These are phyloP conservation scores for Stagonosporopsis cucurbitacearum DNA, from an alignment of 2,329 filamentous ascomycete genomes.

Conservation along the genomic window DNA sequence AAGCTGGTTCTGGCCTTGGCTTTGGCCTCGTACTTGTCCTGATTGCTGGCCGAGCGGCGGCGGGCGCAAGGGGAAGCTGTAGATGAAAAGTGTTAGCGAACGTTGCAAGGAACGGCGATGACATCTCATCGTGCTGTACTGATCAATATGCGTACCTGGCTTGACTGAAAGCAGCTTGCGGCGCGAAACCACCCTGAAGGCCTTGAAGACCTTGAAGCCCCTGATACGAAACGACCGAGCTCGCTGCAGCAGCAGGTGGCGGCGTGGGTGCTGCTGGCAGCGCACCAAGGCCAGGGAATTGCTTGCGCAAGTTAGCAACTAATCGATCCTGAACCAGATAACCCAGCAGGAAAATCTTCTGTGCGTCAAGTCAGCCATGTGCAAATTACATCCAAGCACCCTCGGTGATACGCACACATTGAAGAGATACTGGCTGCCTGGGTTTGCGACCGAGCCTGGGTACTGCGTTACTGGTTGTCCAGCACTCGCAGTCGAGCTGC, in stretches of 20 bases:
- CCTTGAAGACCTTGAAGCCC: conserved; percentile 18
- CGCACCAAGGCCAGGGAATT: conserved; percentile 28
- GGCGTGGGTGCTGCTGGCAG: conserved; percentile 39
- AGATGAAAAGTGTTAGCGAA: neutral
- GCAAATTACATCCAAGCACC: neutral
- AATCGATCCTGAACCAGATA: neutral
- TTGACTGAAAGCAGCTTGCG: conserved; percentile 19
- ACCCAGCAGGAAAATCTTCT: conserved; percentile 15
- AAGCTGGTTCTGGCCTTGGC: neutral
- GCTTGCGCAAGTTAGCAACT: conserved; percentile 24
- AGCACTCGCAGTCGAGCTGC: conserved; percentile 13
- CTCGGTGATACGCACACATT: conserved; percentile 33
- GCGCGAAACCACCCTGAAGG: conserved; percentile 20
- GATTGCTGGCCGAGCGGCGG: conserved; percentile 26
- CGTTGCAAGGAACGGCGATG: neutral
- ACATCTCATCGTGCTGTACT: neutral
- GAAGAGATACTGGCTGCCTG: conserved; percentile 32
- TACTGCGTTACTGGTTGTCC: conserved; percentile 29
- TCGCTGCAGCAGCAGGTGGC: conserved; percentile 29
- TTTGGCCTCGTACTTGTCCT: conserved; percentile 2
- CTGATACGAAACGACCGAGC: conserved; percentile 29
- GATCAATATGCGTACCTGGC: neutral
- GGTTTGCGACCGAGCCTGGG: conserved; percentile 24
- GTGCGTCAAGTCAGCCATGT: conserved; percentile 14
- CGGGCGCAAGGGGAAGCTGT: conserved; percentile 25